Evolutionary conservation across 2,329 filamentous ascomycete genomes (phyloP), one percentile per base, ranked within the genome.

Genomic region (Botrytis cinerea): DNA sequence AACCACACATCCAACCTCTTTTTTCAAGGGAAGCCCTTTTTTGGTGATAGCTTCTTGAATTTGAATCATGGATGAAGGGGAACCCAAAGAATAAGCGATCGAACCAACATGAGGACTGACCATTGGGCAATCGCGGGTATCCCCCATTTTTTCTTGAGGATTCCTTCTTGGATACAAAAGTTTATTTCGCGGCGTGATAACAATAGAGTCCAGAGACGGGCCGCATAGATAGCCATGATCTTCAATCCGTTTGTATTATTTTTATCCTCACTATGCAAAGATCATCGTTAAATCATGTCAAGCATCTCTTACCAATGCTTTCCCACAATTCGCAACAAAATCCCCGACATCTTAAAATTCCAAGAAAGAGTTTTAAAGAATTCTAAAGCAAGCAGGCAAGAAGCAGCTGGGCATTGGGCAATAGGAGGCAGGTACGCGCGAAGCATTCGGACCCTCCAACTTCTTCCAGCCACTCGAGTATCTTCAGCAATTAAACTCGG

Each of bases 281-380:
- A 64, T 71, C 70, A 54, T 40, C 69, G 43, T 22, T 12, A 12
- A 57, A 28, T 43, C 32, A 25, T 62, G 28, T 62, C 63, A 38
- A 48, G 32, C 60, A 54, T 54, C 51, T 35, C 35, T 71, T 59
- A 59, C 70, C 62, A 72, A 68, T 60, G 70, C 70, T 72, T 67
- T 59, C 54, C 51, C 48, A 70, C 45, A 22, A 51, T 63, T 71
- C 69, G 57, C 69, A 71, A 71, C 57, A 71, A 62, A 71, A 51
- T 71, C 45, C 57, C 69, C 69, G 69, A 71, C 38, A n/a, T 35
- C 25, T 32, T 70, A 62, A 51, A 51, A 51, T 46, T 8, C 28
- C 48, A 38, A 38, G 25, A 54, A 28, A 38, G 16, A 10, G 18
- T 38, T 22, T 40, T 40, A 28, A 28, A 38, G 16, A 10, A n/a